Evolutionary conservation across 768 basidiomycete genomes (phyloP).

Genomic region (Termitomyces sp.): DNA sequence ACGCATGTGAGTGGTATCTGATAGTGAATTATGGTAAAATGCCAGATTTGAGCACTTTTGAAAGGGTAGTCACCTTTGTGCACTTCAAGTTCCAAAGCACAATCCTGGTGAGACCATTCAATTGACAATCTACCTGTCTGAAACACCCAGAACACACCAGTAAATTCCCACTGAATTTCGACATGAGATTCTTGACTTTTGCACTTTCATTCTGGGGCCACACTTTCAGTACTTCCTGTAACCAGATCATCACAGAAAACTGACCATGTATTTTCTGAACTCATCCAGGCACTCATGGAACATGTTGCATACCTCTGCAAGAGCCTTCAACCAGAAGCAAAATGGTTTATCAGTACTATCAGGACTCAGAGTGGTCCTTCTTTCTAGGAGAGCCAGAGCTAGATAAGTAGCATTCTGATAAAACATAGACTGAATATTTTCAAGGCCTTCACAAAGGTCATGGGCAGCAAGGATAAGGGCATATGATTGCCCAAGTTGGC

Average conservation of each 20-base stretch:
- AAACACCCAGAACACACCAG: not conserved
- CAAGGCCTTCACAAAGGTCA: constrained; percentile 11
- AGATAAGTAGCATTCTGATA: constrained; percentile 8
- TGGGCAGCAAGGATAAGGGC: constrained; percentile 13
- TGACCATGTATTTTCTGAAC: constrained; percentile 16
- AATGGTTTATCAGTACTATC: not conserved
- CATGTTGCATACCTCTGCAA: constrained; percentile 8
- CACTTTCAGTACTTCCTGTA: not conserved
- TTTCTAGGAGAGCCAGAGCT: not conserved
- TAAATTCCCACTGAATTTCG: constrained; percentile 7
- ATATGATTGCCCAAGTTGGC: constrained; percentile 14
- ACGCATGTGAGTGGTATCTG: constrained; percentile 8
- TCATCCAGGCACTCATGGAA: constrained; percentile 13
- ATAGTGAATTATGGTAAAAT: not conserved
- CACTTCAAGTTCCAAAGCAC: constrained; percentile 8
- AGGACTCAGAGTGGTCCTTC: not conserved
- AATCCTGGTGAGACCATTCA: constrained; percentile 6
- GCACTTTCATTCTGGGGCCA: not conserved
- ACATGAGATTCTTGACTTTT: constrained; percentile 11
- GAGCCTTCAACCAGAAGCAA: constrained; percentile 2
- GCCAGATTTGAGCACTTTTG: too few relatives aligned
- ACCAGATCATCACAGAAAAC: constrained; percentile 2
- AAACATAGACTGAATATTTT: constrained; percentile 8
- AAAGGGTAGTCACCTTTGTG: constrained; percentile 1
- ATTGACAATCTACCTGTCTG: not conserved